Base-by-base conservation (phyloP, 106 monocot genomes). In the Dendrobium catenatum region DNA sequence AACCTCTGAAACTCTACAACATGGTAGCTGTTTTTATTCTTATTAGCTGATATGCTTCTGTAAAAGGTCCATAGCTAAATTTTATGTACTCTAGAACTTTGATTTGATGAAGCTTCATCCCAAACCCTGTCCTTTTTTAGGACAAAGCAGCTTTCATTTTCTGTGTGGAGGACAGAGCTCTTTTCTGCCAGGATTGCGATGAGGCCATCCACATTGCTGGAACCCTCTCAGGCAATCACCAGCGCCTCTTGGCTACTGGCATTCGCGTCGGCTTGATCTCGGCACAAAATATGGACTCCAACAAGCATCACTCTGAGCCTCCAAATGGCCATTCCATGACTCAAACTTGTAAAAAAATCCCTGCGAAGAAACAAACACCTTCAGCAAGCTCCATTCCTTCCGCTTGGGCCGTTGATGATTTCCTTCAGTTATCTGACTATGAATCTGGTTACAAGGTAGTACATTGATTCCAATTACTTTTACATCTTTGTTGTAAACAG, bases 141-240 rank as follows among this genome's bases (percentile, higher is more conserved):
- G 97, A 98, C 61, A 95, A 91, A 56, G 41, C 87, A 41, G 97
- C 90, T 26, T 93, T 92, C 59, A 89, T 98, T 33, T 98, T 98
- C 89, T 98, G 97, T 43, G 87, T 94, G 83, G 97, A 98, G 83
- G 97, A 98, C 42, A 85, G 97, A 79, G 94, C 97, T n/a, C 92
- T 98, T 3, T 89, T 98, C 81, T 98, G 97, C 68, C 78, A 83
- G 17, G 86, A 90, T 42, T 98, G 97, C 68, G 94, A 98, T 67
- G 97, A 89, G 84, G 47, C 89, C 18, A 86, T 98, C 78, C 97
- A 98, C 43, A 68, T 98, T 9, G 78, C 88, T 4, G 92, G 89
- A 4, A 88, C 80, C 15, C 90, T 95, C 6, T 87, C 94, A 5
- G 97, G 89, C 22, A 75, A 88, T 4, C 97, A 98, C 81, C 94